Conservation (phyloP, 176 grass and related monocot species). For the Musa troglodytarum region DNA sequence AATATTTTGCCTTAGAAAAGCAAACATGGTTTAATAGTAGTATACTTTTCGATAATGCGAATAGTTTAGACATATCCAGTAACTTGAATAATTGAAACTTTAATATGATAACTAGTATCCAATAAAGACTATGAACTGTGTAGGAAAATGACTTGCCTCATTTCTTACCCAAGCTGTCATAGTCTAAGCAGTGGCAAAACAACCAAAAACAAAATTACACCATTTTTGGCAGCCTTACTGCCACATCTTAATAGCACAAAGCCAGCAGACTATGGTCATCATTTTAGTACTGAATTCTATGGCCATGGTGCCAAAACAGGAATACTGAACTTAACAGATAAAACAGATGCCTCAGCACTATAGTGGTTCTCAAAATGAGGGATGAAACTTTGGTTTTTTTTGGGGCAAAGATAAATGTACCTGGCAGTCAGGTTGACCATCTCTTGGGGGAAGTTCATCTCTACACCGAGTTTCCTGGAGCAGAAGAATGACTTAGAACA, state of each 20-base stretch:
- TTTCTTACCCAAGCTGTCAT: no score
- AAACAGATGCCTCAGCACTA: background rate
- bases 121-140: no score
- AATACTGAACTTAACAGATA: background rate
- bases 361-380: background rate
- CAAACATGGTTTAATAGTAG: no score
- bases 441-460: constrained; percentile 36
- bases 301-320: background rate
- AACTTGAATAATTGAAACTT: no score
- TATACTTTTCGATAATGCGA: no score
- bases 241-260: background rate
- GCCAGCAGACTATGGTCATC: background rate
- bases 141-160: no score
- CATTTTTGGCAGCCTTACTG: background rate
- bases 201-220: no score
- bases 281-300: background rate
- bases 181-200: no score
- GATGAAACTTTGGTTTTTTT: background rate
- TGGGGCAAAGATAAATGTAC: constrained; percentile 12
- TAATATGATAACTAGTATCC: no score
- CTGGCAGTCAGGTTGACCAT: constrained; percentile 49
- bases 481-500: background rate
- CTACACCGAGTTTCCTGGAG: constrained; percentile 22
- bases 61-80: no score
- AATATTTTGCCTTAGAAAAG: no score